Base-by-base conservation (phyloP, 805 yeast species). In the Teunomyces lycoperdinae region DNA sequence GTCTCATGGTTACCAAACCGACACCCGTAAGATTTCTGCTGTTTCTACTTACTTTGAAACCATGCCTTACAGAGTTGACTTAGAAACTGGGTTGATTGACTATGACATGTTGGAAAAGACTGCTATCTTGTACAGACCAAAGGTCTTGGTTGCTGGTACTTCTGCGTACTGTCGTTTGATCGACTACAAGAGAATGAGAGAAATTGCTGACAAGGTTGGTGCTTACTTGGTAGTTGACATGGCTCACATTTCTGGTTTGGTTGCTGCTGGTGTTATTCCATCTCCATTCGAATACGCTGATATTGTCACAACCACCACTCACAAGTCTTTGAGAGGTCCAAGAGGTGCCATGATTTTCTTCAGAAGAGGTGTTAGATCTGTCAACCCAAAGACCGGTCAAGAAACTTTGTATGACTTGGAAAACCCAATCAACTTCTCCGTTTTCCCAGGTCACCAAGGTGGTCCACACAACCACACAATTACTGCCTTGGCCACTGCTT, bases 381-480 rank as follows among this genome's bases (percentile, higher is more conserved):
- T 83, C 56, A 84, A 68, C 58, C 72, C 84, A 61, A 89, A 88
- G 78, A 82, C 83, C 58, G 97, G 97, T 56, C 88, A 87, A 69
- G 91, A 89, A 71, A 76, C 86, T 48, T 73, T 78, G 44, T 91
- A 89, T 68, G 97, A 92, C 61, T 80, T 92, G 63, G 98, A 92
- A 72, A 82, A 83, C 65, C 86, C 83, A 67, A 90, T 92, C 72
- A 92, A 92, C 80, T 92, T 92, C 66, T 89, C 97, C 29, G 98
- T 92, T 48, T 92, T 92, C 88, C 99, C 99, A 58, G 98, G 96
- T 55, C 98, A 92, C 71, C 99, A 92, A 78, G 99, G 99, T 77
- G 99, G 99, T 65, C 99, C 99, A 58, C 98, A 92, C 73, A 92
- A 92, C 77, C 97, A 92, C 73, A 92, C 98, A 60, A 92, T 92